Conservation (phyloP, 805 yeast genomes). For the Nakazawaea anatomiae region DNA sequence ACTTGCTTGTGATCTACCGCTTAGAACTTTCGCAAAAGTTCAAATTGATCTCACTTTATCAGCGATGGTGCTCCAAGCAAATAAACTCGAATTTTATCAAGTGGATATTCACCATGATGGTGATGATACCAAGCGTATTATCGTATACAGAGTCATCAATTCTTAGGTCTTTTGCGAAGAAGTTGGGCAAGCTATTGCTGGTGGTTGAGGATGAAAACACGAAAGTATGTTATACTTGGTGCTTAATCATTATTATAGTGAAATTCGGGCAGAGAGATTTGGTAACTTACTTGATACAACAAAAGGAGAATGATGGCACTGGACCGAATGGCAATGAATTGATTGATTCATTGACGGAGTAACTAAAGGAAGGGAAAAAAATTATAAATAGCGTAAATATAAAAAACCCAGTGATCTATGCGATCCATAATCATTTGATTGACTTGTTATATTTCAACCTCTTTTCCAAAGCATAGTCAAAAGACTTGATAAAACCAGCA, state of each 20-base stretch:
- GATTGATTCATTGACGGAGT: too few relatives aligned
- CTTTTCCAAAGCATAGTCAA: conserved; percentile 75
- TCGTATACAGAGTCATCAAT: conserved; percentile 32
- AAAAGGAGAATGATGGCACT: too few relatives aligned
- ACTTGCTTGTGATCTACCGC: conserved; percentile 21
- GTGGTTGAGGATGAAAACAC: conserved; percentile 3
- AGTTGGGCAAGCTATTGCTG: conserved; percentile 18
- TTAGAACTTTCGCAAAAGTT: conserved; percentile 30
- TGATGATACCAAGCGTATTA: conserved; percentile 31
- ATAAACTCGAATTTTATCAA: conserved; percentile 20
- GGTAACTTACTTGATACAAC: background rate
- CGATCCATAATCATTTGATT: background rate
- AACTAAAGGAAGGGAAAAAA: too few relatives aligned
- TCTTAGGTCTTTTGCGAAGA: conserved; percentile 35
- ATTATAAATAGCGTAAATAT: too few relatives aligned
- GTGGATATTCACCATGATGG: conserved; percentile 37
- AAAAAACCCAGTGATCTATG: too few relatives aligned
- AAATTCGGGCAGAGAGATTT: conserved; percentile 22
- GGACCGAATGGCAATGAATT: too few relatives aligned
- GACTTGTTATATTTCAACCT: conserved; percentile 26
- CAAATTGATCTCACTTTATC: conserved; percentile 32
- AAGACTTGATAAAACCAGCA: conserved; percentile 72
- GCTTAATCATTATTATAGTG: conserved; percentile 15
- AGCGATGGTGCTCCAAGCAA: conserved; percentile 34
- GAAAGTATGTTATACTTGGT: conserved; percentile 1